A percentile compares a stretch with the other conserved stretches of the same genome.
Conservation (phyloP, 1,139 yeast genomes). For the Geotrichum macrosporum region DNA sequence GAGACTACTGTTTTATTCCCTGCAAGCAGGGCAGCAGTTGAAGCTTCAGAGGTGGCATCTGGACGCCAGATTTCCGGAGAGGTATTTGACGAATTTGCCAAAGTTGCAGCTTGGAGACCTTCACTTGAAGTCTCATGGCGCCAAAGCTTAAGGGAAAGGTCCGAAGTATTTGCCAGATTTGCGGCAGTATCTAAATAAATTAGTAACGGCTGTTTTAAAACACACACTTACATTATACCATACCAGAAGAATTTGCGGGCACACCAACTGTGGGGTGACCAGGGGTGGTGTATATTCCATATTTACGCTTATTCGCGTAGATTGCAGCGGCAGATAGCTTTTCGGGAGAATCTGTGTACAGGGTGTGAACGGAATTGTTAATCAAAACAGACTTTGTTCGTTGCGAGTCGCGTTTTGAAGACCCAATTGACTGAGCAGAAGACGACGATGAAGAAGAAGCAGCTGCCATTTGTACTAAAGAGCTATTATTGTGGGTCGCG, state of each 20-base stretch:
- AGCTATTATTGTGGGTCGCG: too few species aligned
- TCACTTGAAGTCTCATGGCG: slow-evolving; percentile 33
- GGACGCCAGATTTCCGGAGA: slow-evolving; percentile 38
- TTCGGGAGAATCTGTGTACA: slow-evolving; percentile 20
- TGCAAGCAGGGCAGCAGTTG: slow-evolving; percentile 50
- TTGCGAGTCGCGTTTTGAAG: slow-evolving; percentile 11
- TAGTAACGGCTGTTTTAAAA: not conserved
- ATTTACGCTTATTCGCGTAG: slow-evolving; percentile 70
- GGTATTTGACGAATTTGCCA: slow-evolving; percentile 34
- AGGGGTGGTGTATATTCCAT: slow-evolving; percentile 71
- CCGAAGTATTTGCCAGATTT: slow-evolving; percentile 36
- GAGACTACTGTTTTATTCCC: slow-evolving; percentile 29
- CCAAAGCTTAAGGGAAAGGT: slow-evolving; percentile 39
- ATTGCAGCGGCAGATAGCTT: slow-evolving; percentile 44
- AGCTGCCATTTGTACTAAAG: too few species aligned
- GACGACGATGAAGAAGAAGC: slow-evolving; percentile 11
- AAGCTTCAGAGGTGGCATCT: slow-evolving; percentile 38
- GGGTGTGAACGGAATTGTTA: slow-evolving; percentile 18
- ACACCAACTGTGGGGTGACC: slow-evolving; percentile 69
- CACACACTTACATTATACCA: not conserved
- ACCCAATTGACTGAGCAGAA: slow-evolving; percentile 16
- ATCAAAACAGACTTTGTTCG: slow-evolving; percentile 18
- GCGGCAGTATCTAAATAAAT: slow-evolving; percentile 36
- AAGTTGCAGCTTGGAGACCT: slow-evolving; percentile 41
- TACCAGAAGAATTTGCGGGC: slow-evolving; percentile 35